These are phyloP conservation scores for Flaveria floridana DNA, from an alignment of 140 eudicot species.

Conservation along the genomic window DNA sequence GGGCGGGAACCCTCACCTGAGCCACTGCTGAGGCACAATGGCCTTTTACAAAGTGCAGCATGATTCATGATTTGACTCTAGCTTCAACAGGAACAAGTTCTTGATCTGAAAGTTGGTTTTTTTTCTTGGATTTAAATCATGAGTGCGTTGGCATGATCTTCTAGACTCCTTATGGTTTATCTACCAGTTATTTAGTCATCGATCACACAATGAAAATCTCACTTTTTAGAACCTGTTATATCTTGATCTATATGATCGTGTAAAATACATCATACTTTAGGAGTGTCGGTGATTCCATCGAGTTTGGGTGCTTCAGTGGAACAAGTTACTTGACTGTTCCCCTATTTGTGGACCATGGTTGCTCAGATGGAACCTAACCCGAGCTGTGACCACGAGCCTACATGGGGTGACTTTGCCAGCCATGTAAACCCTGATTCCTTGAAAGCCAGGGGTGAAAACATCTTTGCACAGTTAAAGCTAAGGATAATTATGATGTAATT, in stretches of 20 bases:
- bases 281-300: neutral
- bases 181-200: neutral
- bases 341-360: neutral
- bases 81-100: slow-evolving; percentile 9
- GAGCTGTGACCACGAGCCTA: neutral
- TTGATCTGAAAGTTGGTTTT: slow-evolving; percentile 10
- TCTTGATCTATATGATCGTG: neutral
- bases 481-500: too few relatives aligned
- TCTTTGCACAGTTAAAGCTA: neutral
- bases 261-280: neutral
- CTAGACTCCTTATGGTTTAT: neutral
- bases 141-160: slow-evolving; percentile 12
- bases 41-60: slow-evolving; percentile 43
- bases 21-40: slow-evolving; percentile 81
- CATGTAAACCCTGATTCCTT: neutral
- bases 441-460: neutral
- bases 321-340: too few relatives aligned
- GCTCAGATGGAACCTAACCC: neutral
- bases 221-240: neutral
- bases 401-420: neutral
- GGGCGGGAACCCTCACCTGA: slow-evolving; percentile 95
- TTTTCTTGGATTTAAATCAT: neutral
- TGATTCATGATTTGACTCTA: slow-evolving; percentile 19
- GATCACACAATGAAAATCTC: neutral
- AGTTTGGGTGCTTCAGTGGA: neutral